phyloP scores from a whole-genome alignment of 2,329 filamentous ascomycete genomes.

The Calonectria leucothoes region DNA sequence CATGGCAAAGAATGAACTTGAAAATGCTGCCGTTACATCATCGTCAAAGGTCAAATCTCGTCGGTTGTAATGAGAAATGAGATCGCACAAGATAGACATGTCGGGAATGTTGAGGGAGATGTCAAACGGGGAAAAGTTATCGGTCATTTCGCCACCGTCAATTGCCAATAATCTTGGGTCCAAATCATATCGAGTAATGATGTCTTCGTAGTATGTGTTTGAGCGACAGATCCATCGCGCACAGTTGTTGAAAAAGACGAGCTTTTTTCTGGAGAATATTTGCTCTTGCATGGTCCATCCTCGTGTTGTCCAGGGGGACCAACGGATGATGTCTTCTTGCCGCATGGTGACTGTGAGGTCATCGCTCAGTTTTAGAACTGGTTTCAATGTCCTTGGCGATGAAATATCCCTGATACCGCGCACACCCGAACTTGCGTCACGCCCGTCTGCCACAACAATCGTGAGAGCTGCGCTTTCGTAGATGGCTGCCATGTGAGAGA shows the following conservation, averaged over 20 bases:
- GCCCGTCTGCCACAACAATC: constrained; percentile 1
- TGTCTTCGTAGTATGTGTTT: constrained; percentile 12
- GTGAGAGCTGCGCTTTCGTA: constrained; percentile 13
- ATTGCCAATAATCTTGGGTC: background rate
- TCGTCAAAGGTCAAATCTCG: constrained; percentile 9
- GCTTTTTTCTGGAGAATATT: constrained; percentile 17
- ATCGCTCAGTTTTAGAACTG: background rate
- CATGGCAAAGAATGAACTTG: constrained; percentile 13
- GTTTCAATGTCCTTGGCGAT: background rate
- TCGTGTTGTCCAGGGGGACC: background rate
- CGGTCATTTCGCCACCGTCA: background rate
- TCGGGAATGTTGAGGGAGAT: constrained; percentile 4
- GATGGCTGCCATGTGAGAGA: constrained; percentile 17
- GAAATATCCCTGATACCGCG: constrained; percentile 3
- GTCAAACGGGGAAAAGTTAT: constrained; percentile 3
- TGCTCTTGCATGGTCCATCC: constrained; percentile 25
- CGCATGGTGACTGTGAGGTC: background rate
- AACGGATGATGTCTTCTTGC: background rate
- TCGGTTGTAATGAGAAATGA: background rate
- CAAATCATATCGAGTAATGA: background rate
- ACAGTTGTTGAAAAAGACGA: constrained; percentile 13
- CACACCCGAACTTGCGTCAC: background rate
- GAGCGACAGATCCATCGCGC: constrained; percentile 14
- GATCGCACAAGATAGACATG: constrained; percentile 5
- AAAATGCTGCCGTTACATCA: constrained; percentile 8